Conservation (phyloP, 2,329 filamentous ascomycete genomes). For the Stylonectria norvegica region DNA sequence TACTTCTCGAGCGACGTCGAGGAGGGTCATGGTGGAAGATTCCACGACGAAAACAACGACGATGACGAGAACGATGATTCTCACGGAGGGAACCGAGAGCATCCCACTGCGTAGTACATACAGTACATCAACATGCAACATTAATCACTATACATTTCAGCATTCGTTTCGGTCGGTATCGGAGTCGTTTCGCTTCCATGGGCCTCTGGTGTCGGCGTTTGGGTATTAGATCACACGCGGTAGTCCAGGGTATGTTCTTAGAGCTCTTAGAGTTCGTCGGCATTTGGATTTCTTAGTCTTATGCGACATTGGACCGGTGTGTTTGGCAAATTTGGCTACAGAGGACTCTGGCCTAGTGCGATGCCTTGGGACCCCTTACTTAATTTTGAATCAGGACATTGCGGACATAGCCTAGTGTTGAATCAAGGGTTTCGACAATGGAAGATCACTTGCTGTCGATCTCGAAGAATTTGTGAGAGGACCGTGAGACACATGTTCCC, state of each 20-base stretch:
- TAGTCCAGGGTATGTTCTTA: too few species aligned
- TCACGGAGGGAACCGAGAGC: background rate
- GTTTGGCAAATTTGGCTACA: conserved; percentile 2
- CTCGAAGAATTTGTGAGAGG: conserved; percentile 12
- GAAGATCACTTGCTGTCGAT: conserved; percentile 20
- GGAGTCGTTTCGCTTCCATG: conserved; percentile 20
- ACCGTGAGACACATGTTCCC: conserved; percentile 1
- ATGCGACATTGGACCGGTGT: too few species aligned
- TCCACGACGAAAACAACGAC: conserved; percentile 5
- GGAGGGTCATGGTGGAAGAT: conserved; percentile 14
- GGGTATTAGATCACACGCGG: too few species aligned
- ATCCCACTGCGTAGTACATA: conserved; percentile 8
- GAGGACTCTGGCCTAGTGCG: background rate
- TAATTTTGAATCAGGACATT: conserved; percentile 10
- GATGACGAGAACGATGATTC: background rate
- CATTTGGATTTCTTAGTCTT: background rate
- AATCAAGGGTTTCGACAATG: conserved; percentile 17
- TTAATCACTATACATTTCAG: conserved; percentile 12
- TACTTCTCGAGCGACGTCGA: conserved; percentile 20
- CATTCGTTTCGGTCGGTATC: conserved; percentile 18
- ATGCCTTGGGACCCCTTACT: background rate
- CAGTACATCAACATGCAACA: too few species aligned
- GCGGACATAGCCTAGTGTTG: conserved; percentile 8
- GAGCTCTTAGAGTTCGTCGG: too few species aligned
- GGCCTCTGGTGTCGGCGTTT: conserved; percentile 28